A percentile compares a stretch with the other conserved stretches of the same genome.
Evolutionary conservation across 768 basidiomycete genomes (phyloP).

Genomic region (Suillus discolor): DNA sequence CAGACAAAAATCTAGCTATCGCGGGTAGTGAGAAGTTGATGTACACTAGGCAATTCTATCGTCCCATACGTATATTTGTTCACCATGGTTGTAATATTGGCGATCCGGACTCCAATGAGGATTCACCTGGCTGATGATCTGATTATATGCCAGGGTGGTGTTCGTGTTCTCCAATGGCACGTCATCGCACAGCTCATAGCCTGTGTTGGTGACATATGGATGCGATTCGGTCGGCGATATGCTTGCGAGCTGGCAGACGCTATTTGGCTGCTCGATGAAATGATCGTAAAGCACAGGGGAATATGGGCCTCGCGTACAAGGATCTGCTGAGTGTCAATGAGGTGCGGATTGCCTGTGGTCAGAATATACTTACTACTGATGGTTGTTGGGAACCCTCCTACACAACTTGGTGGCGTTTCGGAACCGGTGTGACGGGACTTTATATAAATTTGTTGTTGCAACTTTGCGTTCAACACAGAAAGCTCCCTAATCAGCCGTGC

Average conservation of each 20-base stretch:
- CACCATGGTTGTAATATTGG: neutral
- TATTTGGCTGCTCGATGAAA: neutral
- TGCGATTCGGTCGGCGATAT: neutral
- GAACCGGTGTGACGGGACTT: neutral
- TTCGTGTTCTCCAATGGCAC: neutral
- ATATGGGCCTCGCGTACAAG: neutral
- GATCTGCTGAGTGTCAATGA: neutral
- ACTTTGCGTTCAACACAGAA: neutral
- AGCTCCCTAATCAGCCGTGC: conserved; percentile 5
- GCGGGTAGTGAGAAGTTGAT: neutral
- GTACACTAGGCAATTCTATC: neutral
- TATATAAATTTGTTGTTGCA: neutral
- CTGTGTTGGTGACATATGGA: neutral
- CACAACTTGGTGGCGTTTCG: neutral
- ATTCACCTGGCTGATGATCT: neutral
- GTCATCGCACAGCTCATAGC: neutral
- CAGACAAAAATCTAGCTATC: neutral
- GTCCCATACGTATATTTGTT: neutral
- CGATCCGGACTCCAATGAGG: neutral
- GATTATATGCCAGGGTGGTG: neutral
- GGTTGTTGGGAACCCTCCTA: neutral
- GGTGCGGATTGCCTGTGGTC: neutral
- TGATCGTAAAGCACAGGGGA: neutral
- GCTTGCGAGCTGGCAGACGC: neutral
- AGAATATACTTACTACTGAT: neutral